phyloP scores from a whole-genome alignment of 192 early-diverging fungal genomes.

The Phlyctochytrium planicorne region DNA sequence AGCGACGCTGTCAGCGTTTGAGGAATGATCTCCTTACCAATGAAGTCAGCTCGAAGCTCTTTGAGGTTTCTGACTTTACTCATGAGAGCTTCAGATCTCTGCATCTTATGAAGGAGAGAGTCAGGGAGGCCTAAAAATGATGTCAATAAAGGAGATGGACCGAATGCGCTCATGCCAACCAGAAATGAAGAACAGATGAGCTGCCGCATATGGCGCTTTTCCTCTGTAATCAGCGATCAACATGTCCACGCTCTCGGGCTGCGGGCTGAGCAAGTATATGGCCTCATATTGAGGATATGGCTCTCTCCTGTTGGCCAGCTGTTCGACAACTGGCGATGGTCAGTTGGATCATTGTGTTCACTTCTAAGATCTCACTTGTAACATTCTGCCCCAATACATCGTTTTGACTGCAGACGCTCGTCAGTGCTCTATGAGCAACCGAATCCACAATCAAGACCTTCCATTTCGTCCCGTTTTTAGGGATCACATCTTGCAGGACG shows the following conservation, averaged over 20 bases:
- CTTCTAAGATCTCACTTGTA: constrained; percentile 28
- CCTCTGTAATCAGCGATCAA: constrained; percentile 54
- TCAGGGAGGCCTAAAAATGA: constrained; percentile 59
- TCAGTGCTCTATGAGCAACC: constrained; percentile 34
- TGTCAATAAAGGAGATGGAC: not conserved
- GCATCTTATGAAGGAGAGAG: constrained; percentile 62
- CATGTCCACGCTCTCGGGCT: constrained; percentile 40
- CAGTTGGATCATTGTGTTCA: not conserved
- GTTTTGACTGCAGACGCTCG: constrained; percentile 15
- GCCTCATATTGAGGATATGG: constrained; percentile 55
- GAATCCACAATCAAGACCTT: constrained; percentile 51
- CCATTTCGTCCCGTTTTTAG: constrained; percentile 29
- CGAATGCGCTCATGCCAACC: constrained; percentile 20
- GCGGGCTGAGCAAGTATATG: constrained; percentile 57
- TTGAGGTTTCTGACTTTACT: constrained; percentile 61
- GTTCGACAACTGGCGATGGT: constrained; percentile 47
- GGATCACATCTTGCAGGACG: constrained; percentile 12
- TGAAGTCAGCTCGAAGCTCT: constrained; percentile 81
- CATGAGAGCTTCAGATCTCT: constrained; percentile 43
- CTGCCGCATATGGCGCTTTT: constrained; percentile 47
- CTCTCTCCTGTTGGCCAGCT: constrained; percentile 42
- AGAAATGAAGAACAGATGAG: constrained; percentile 43
- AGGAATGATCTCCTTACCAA: constrained; percentile 51
- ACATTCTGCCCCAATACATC: constrained; percentile 49
- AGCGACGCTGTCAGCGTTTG: too few relatives aligned